A percentile compares a stretch with the other conserved stretches of the same genome.
Conservation (phyloP, 1,284 basidiomycete genomes). For the Pisolithus thermaeus region DNA sequence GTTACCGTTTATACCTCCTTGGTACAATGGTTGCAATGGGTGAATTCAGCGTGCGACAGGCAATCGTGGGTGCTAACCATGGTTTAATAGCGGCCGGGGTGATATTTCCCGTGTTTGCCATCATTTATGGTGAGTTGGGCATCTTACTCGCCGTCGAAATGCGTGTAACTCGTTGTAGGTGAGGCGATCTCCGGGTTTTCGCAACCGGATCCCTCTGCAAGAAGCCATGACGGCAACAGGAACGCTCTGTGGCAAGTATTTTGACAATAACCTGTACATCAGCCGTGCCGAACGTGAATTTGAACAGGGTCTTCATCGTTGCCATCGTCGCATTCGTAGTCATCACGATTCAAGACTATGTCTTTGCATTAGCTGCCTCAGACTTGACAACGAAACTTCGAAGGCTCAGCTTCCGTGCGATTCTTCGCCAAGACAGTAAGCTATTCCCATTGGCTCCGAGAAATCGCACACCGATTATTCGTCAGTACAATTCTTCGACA, state of each 20-base stretch:
- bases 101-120: constrained; percentile 83
- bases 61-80: constrained; percentile 11
- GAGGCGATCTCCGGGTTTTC: constrained; percentile 65
- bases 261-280: constrained; percentile 3
- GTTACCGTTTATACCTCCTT: constrained; percentile 49
- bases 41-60: constrained; percentile 24
- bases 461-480: constrained; percentile 5
- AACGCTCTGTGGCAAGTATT: constrained; percentile 57
- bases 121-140: constrained; percentile 58
- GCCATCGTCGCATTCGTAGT: constrained; percentile 63
- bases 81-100: constrained; percentile 51
- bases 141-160: neutral
- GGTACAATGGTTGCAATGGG: constrained; percentile 50
- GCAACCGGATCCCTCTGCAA: constrained; percentile 30
- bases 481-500: constrained; percentile 81
- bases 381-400: constrained; percentile 65
- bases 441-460: neutral
- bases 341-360: constrained; percentile 63
- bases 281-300: neutral
- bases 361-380: constrained; percentile 66
- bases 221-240: constrained; percentile 55
- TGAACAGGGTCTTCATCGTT: constrained; percentile 72
- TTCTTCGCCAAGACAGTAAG: constrained; percentile 79
- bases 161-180: constrained; percentile 30
- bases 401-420: constrained; percentile 64